Evolutionary conservation across 164 flowering plant species (phyloP), one percentile per base, ranked within the genome.

Genomic region (Magnolia sinica): DNA sequence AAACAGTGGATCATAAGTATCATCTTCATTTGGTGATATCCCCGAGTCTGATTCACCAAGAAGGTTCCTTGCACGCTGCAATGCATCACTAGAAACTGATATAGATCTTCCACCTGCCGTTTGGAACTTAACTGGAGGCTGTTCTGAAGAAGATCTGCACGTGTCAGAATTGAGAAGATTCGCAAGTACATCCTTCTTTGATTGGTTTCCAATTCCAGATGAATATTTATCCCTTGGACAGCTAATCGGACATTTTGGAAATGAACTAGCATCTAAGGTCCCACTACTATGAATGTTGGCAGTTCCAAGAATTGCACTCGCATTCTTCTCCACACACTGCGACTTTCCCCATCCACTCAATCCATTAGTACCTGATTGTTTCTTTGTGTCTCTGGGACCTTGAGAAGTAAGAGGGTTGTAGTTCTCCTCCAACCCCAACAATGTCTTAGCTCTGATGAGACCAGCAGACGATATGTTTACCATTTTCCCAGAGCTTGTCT

Each of bases 51-150:
- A 83, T 50, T 90, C 92, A 74, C 98, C 95, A 65, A 96, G 99
- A 81, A 96, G 92, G 76, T 90, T 92, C 82, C 84, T 89, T 68
- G 98, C 98, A 64, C 96, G 96, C 80, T 89, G 82, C 85, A 96
- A 83, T 75, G 98, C 98, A 86, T 90, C 93, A 79, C 80, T 79
- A 14, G 99, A 96, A 78, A 96, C 90, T n/a, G 94, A 91, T 51
- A 96, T 83, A 49, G 98, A 93, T 81, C 87, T 88, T 45, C 98
- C 98, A 68, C 98, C 99, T 50, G 98, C 98, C 69, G 98, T 91
- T 16, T 89, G 92, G 76, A 96, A 94, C 83, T 87, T 89, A 27
- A 93, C 79, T 73, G 90, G 89, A 79, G 96, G 87, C 23, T 87
- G 82, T 75, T 87, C 86, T 31, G 73, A 13, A 80, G 79, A 77